phyloP scores from a whole-genome alignment of 768 basidiomycete species.

The Infundibulicybe gibba region DNA sequence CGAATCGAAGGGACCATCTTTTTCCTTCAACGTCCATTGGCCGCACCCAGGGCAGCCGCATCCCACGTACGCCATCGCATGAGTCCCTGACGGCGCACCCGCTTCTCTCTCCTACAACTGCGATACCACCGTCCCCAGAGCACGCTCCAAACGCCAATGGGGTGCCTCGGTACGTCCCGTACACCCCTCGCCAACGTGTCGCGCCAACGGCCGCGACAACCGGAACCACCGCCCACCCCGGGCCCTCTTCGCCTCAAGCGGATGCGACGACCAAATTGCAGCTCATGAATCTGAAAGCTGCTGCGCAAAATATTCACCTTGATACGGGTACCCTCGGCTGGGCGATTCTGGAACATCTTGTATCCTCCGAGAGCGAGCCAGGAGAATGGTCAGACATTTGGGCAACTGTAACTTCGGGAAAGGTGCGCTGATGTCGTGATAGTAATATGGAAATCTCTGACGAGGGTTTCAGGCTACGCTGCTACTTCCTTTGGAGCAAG shows the following conservation, averaged over 20 bases:
- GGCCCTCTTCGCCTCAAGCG: conserved; percentile 44
- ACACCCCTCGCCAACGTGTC: conserved; percentile 69
- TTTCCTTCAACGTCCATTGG: conserved; percentile 59
- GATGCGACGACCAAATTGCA: conserved; percentile 69
- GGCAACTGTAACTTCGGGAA: conserved; percentile 57
- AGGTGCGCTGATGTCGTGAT: conserved; percentile 43
- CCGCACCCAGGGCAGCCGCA: conserved; percentile 37
- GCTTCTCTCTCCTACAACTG: conserved; percentile 44
- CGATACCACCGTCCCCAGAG: conserved; percentile 24
- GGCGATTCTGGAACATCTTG: conserved; percentile 73
- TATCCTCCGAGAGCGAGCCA: conserved; percentile 39
- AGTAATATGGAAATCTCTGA: conserved; percentile 1
- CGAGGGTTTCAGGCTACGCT: conserved; percentile 60
- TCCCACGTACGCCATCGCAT: conserved; percentile 41
- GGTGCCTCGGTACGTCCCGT: conserved; percentile 62
- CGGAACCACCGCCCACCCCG: conserved; percentile 43
- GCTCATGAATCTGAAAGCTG: conserved; percentile 69
- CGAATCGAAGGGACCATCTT: conserved; percentile 23
- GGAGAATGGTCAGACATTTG: conserved; percentile 74
- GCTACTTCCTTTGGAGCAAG: conserved; percentile 68
- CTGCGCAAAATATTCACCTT: conserved; percentile 65
- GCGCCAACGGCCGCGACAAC: conserved; percentile 41
- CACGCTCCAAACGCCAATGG: conserved; percentile 11
- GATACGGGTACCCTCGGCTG: conserved; percentile 65
- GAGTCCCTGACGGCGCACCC: conserved; percentile 65